These are phyloP conservation scores for Austroboletus novae-zelandiae DNA, from an alignment of 1,284 basidiomycete genomes.

Conservation along the genomic window DNA sequence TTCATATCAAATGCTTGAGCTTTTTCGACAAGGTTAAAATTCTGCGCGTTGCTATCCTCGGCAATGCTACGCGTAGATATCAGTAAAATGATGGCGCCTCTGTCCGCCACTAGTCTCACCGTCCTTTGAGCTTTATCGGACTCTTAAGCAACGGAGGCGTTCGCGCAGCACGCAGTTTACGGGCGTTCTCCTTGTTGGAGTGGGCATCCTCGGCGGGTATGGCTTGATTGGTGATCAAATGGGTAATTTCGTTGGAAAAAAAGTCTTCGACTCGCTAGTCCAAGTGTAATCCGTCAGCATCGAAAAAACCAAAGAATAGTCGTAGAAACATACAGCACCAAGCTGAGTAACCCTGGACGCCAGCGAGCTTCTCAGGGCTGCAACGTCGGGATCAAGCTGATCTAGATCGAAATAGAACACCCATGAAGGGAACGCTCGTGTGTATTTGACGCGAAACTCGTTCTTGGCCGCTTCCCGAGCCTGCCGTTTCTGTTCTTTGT, in stretches of 20 bases:
- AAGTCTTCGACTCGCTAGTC: constrained; percentile 77
- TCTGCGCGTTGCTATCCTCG: constrained; percentile 29
- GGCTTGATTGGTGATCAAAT: constrained; percentile 75
- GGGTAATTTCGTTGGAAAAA: constrained; percentile 83
- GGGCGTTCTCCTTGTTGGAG: constrained; percentile 66
- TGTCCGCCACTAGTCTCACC: constrained; percentile 40
- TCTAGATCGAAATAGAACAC: constrained; percentile 85
- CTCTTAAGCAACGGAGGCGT: constrained; percentile 47
- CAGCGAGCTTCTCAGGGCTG: constrained; percentile 46
- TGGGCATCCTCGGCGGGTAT: constrained; percentile 36
- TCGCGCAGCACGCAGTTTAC: constrained; percentile 29
- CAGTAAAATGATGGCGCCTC: not conserved
- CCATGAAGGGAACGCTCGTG: constrained; percentile 79
- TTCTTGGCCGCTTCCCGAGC: constrained; percentile 61
- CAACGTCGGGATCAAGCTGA: constrained; percentile 49
- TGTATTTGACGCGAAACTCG: constrained; percentile 84
- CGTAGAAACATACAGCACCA: constrained; percentile 66
- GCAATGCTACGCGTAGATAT: constrained; percentile 13
- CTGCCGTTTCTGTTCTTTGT: constrained; percentile 41
- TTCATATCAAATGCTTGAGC: constrained; percentile 82
- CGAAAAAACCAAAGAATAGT: not conserved
- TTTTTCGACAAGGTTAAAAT: constrained; percentile 69
- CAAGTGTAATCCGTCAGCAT: constrained; percentile 2
- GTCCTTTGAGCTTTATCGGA: constrained; percentile 59
- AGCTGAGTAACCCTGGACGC: constrained; percentile 60